A percentile compares a stretch with the other conserved stretches of the same genome.
Evolutionary conservation across 2,329 filamentous ascomycete species (phyloP).

Genomic region (Claviceps capensis): DNA sequence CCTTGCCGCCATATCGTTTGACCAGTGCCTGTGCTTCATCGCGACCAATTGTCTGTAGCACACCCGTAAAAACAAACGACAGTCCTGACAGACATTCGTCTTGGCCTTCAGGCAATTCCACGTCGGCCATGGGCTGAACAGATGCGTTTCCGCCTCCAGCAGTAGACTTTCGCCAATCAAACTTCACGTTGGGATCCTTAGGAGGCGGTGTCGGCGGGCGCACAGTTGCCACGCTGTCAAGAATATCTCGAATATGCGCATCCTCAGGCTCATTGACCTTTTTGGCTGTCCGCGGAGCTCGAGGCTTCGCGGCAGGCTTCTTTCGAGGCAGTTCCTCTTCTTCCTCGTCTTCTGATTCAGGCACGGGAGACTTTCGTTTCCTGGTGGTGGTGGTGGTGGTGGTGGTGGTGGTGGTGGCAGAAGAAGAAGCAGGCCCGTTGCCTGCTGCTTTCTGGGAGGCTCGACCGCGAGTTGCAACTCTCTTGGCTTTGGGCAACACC

Average conservation of each 20-base stretch:
- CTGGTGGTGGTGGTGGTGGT: slow-evolving; percentile 24
- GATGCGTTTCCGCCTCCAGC: slow-evolving; percentile 46
- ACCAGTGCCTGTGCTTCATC: slow-evolving; percentile 78
- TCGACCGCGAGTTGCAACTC: slow-evolving; percentile 31
- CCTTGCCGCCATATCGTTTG: slow-evolving; percentile 88
- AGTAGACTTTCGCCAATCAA: slow-evolving; percentile 57
- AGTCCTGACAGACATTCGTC: slow-evolving; percentile 85
- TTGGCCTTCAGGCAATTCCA: slow-evolving; percentile 66
- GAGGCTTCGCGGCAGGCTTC: slow-evolving; percentile 45
- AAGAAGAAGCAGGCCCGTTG: slow-evolving; percentile 15
- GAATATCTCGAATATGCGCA: slow-evolving; percentile 62
- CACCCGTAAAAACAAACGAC: slow-evolving; percentile 88
- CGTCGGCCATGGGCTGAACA: slow-evolving; percentile 45
- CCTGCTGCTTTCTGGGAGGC: slow-evolving; percentile 15
- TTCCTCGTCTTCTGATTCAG: slow-evolving; percentile 43
- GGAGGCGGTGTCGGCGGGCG: slow-evolving; percentile 72
- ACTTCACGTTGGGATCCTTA: slow-evolving; percentile 57
- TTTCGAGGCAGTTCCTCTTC: slow-evolving; percentile 43
- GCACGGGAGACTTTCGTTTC: slow-evolving; percentile 45
- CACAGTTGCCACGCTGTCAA: slow-evolving; percentile 76
- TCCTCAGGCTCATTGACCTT: slow-evolving; percentile 55
- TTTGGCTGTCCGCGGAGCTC: slow-evolving; percentile 44
- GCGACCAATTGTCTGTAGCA: slow-evolving; percentile 65
- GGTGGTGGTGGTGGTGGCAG: too few relatives aligned
- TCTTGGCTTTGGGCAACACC: slow-evolving; percentile 45